phyloP scores from a whole-genome alignment of 2,329 filamentous ascomycete species.

The Aureobasidium sp. region DNA sequence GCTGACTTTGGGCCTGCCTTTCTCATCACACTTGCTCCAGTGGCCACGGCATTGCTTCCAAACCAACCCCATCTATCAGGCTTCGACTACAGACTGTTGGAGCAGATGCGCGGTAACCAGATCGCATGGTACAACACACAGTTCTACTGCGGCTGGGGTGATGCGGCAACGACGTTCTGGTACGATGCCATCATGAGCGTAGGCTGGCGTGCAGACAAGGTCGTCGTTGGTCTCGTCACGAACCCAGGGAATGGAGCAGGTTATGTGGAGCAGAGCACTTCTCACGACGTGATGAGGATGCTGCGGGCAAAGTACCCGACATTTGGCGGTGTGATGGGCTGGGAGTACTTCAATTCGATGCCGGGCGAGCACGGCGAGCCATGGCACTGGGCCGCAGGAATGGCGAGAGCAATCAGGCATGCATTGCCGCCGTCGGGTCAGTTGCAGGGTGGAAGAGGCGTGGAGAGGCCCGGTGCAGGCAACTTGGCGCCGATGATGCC shows the following conservation, averaged over 20 bases:
- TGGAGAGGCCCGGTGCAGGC: slow-evolving; percentile 24
- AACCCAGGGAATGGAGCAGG: slow-evolving; percentile 66
- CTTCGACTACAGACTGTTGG: slow-evolving; percentile 71
- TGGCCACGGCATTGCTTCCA: slow-evolving; percentile 64
- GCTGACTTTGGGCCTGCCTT: slow-evolving; percentile 63
- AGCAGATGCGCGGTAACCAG: slow-evolving; percentile 56
- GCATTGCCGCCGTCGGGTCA: slow-evolving; percentile 23
- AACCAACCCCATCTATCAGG: slow-evolving; percentile 61
- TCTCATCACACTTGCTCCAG: slow-evolving; percentile 74
- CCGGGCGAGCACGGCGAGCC: slow-evolving; percentile 57
- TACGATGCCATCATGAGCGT: slow-evolving; percentile 50
- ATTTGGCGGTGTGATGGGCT: slow-evolving; percentile 88
- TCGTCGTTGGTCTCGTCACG: slow-evolving; percentile 77
- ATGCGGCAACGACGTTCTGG: slow-evolving; percentile 46
- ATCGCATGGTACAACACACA: slow-evolving; percentile 87
- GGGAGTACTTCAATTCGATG: slow-evolving; percentile 86
- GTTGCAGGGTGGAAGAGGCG: slow-evolving; percentile 17
- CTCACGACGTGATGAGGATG: slow-evolving; percentile 51
- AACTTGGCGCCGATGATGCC: slow-evolving; percentile 18
- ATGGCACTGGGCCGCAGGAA: slow-evolving; percentile 70
- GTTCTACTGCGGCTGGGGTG: slow-evolving; percentile 89
- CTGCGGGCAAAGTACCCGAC: slow-evolving; percentile 55
- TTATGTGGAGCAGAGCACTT: slow-evolving; percentile 50
- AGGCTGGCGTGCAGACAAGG: slow-evolving; percentile 65
- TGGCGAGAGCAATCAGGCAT: slow-evolving; percentile 44